phyloP scores from a whole-genome alignment of 345 rosid species.

The Leavenworthia alabamica region DNA sequence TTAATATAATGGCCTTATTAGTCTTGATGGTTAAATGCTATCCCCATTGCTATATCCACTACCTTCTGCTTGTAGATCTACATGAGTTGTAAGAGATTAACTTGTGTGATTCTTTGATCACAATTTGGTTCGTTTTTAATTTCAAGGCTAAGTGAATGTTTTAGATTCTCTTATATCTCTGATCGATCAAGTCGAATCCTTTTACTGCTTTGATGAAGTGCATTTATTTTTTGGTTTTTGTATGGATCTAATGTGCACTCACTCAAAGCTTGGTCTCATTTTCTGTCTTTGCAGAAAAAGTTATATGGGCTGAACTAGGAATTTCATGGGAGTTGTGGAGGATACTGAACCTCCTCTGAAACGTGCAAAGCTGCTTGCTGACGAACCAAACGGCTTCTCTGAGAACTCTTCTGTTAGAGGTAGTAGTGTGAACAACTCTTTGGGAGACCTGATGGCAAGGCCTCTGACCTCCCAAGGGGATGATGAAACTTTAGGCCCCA shows the following conservation, averaged over 20 bases:
- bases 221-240: neutral
- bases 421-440: conserved; percentile 39
- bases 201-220: neutral
- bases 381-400: conserved; percentile 37
- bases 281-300: conserved; percentile 16
- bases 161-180: neutral
- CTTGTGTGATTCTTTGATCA: neutral
- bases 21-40: neutral
- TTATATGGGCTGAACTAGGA: conserved; percentile 52
- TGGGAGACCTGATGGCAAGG: conserved; percentile 61
- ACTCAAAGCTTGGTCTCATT: conserved; percentile 2
- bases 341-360: conserved; percentile 67
- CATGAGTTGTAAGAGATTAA: neutral
- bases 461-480: conserved; percentile 63
- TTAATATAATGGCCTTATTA: neutral
- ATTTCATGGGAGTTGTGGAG: conserved; percentile 72
- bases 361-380: conserved; percentile 41
- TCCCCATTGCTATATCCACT: neutral
- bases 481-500: conserved; percentile 45
- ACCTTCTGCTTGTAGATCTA: conserved; percentile 12
- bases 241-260: conserved; percentile 6
- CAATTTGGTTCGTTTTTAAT: neutral
- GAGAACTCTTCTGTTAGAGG: conserved; percentile 35
- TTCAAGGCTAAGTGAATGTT: neutral
- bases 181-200: conserved; percentile 11